A percentile compares a stretch with the other conserved stretches of the same genome.
Evolutionary conservation across 176 grass and related monocot genomes (phyloP).

Genomic region (Carex scoparia): DNA sequence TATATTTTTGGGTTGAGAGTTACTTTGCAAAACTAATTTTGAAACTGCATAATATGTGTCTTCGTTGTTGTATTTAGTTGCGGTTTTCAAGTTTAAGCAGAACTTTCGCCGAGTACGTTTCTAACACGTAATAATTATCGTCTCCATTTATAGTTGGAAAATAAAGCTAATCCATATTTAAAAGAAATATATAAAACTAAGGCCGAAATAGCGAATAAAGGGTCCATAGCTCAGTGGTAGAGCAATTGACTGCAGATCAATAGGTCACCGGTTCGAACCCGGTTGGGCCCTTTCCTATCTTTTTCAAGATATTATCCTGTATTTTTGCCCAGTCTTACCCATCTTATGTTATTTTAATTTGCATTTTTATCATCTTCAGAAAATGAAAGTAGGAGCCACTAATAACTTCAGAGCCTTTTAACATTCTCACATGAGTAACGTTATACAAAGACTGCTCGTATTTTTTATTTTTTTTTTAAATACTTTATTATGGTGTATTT

Average conservation of each 20-base stretch:
- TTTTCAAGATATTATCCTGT: not conserved
- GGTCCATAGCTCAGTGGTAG: constrained; percentile 91
- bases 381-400: no score
- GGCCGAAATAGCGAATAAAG: not conserved
- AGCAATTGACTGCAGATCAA: constrained; percentile 93
- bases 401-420: no score
- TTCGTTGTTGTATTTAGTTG: not conserved
- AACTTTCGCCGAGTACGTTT: no score
- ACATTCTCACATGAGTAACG: no score
- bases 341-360: not conserved
- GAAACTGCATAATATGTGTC: not conserved
- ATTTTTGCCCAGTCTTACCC: not conserved
- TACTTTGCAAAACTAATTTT: not conserved
- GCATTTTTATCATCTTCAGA: no score
- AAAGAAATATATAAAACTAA: no score
- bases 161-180: no score
- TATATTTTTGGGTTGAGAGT: not conserved
- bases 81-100: not conserved
- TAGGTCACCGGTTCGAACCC: constrained; percentile 56
- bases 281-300: constrained; percentile 33
- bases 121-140: no score
- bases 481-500: no score
- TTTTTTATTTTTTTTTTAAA: not conserved
- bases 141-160: no score
- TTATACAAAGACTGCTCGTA: not conserved